Percentiles rank a stretch among this genome's conserved stretches.
These are phyloP conservation scores for Musa beccarii DNA, from an alignment of 176 grass and related monocot species.

Conservation along the genomic window DNA sequence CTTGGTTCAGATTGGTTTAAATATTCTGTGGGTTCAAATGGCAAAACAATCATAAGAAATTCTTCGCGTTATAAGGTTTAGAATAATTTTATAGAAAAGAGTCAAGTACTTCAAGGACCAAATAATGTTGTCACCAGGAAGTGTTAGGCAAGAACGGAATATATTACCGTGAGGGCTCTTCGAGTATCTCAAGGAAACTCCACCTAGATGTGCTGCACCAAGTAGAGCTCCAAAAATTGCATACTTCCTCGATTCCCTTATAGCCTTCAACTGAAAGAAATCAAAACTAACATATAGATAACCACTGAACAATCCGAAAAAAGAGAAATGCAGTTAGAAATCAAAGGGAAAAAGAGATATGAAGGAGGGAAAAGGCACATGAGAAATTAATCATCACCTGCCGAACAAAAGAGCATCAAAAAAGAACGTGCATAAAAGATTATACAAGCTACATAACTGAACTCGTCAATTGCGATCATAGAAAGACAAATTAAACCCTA, in stretches of 20 bases:
- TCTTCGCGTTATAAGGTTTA: too few relatives aligned
- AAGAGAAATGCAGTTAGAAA: too few relatives aligned
- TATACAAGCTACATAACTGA: neutral
- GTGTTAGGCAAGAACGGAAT: neutral
- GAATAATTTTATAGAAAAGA: too few relatives aligned
- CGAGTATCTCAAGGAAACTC: constrained; percentile 73
- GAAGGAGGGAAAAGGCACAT: too few relatives aligned
- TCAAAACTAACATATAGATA: neutral
- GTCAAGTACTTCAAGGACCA: too few relatives aligned
- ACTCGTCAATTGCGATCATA: neutral
- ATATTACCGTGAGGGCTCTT: constrained; percentile 82
- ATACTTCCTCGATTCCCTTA: constrained; percentile 79
- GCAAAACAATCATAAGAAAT: too few relatives aligned
- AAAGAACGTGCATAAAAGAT: too few relatives aligned
- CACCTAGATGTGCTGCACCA: constrained; percentile 72
- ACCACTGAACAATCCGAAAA: neutral
- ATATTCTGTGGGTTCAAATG: too few relatives aligned
- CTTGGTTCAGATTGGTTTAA: too few relatives aligned
- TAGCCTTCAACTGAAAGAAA: constrained; percentile 49
- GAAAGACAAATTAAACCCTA: neutral
- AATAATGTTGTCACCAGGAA: neutral
- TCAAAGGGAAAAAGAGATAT: too few relatives aligned
- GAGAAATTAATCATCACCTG: too few relatives aligned
- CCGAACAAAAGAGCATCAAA: too few relatives aligned
- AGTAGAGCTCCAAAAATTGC: constrained; percentile 41